Percentiles rank a stretch among this genome's conserved stretches.
phyloP scores from a whole-genome alignment of 495 filamentous ascomycete species.

The Trichoderma parareesei region DNA sequence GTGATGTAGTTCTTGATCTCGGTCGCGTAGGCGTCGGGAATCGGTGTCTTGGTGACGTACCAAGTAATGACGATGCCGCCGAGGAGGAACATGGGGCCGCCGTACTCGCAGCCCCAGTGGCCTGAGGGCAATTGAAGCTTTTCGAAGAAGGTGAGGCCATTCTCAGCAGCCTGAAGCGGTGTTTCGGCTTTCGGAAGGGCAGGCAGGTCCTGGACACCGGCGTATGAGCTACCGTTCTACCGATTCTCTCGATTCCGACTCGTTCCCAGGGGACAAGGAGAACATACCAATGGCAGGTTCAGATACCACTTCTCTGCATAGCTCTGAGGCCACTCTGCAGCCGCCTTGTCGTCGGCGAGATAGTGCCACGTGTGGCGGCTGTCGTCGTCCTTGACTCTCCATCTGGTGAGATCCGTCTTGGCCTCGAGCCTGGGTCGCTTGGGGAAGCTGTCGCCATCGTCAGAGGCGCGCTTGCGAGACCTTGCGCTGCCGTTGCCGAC shows the following conservation, averaged over 20 bases:
- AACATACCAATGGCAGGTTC: constrained; percentile 47
- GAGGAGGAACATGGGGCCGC: constrained; percentile 79
- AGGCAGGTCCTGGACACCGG: constrained; percentile 55
- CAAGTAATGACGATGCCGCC: constrained; percentile 80
- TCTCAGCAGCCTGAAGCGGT: constrained; percentile 67
- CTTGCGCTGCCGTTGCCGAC: constrained; percentile 16
- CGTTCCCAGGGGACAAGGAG: background rate
- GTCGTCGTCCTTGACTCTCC: constrained; percentile 74
- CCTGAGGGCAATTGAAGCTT: constrained; percentile 80
- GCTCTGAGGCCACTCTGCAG: constrained; percentile 74
- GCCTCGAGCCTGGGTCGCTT: constrained; percentile 33
- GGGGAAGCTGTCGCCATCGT: constrained; percentile 19
- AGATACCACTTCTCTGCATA: constrained; percentile 77
- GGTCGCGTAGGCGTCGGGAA: constrained; percentile 69
- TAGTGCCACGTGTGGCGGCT: constrained; percentile 93
- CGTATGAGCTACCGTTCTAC: constrained; percentile 1
- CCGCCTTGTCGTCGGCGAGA: constrained; percentile 66
- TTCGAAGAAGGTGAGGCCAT: constrained; percentile 84
- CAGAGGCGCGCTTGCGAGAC: constrained; percentile 26
- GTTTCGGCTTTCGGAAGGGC: constrained; percentile 60
- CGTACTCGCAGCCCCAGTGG: constrained; percentile 96
- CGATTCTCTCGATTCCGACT: constrained; percentile 10
- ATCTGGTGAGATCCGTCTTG: constrained; percentile 68
- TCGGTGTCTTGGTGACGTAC: constrained; percentile 83
- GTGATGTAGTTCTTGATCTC: constrained; percentile 95